These are phyloP conservation scores for Colletotrichum neosansevieriae DNA, from an alignment of 2,329 filamentous ascomycete genomes.

Conservation along the genomic window DNA sequence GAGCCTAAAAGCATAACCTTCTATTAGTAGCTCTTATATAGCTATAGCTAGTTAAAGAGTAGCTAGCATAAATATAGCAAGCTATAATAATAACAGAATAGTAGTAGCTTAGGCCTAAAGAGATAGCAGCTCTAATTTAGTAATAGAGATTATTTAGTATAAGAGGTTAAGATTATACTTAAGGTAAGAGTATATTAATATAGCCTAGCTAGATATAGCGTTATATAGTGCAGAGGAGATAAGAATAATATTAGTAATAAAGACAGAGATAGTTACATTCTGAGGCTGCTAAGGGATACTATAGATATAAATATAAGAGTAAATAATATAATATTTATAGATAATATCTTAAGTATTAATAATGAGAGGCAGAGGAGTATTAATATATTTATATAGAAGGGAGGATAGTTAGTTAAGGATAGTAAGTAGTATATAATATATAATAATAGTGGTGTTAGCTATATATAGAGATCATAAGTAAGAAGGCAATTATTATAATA, in stretches of 20 bases:
- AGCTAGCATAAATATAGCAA: neutral
- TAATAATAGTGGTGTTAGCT: neutral
- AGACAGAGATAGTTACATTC: neutral
- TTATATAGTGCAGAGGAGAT: neutral
- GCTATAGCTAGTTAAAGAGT: conserved; percentile 1
- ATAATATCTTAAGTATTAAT: neutral
- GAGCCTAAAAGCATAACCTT: neutral
- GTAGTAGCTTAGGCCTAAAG: neutral
- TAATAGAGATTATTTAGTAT: neutral
- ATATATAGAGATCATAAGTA: neutral
- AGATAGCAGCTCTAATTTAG: neutral
- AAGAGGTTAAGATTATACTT: neutral
- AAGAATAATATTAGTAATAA: neutral
- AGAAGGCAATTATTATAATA: neutral
- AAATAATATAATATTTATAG: neutral
- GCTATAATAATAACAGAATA: neutral
- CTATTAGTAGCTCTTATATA: neutral
- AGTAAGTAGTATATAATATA: neutral
- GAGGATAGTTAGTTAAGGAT: neutral
- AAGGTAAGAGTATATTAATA: neutral
- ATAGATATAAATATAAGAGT: neutral
- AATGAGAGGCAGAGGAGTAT: neutral
- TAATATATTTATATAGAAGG: neutral
- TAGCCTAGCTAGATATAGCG: conserved; percentile 1
- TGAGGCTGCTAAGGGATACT: neutral